A percentile compares a stretch with the other conserved stretches of the same genome.
These are phyloP conservation scores for Sporothrix brunneoviolacea DNA, from an alignment of 2,329 filamentous ascomycete species.

Conservation along the genomic window DNA sequence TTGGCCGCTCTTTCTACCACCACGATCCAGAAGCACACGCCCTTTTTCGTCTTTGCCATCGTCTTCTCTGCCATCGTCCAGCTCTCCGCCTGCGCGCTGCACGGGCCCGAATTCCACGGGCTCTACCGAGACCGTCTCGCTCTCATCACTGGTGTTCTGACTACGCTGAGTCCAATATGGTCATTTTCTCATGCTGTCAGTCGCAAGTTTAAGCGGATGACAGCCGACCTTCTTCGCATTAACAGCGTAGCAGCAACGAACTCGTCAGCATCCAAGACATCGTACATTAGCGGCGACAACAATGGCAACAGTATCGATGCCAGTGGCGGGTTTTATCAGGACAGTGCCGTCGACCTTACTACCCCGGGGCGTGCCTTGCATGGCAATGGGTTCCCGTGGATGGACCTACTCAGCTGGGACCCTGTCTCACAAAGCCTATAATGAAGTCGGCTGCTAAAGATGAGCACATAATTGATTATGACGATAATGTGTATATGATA, in stretches of 20 bases:
- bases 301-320: background rate
- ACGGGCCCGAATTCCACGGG: background rate
- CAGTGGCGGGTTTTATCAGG: background rate
- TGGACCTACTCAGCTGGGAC: background rate
- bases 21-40: background rate
- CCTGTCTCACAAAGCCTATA: background rate
- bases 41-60: background rate
- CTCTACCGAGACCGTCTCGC: background rate
- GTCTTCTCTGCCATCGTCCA: conserved; percentile 1
- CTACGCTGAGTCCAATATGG: background rate
- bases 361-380: no score
- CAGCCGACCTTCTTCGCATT: background rate
- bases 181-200: background rate
- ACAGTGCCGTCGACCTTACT: no score
- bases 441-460: background rate
- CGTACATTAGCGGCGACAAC: no score
- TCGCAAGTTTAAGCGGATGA: background rate
- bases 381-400: background rate
- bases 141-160: background rate
- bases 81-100: background rate
- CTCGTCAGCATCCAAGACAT: background rate
- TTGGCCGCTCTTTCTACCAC: background rate
- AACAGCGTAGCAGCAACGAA: background rate
- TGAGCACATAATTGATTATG: background rate
- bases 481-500: no score